Conservation (phyloP, 2,329 filamentous ascomycete genomes). For the Alternaria conjuncta region DNA sequence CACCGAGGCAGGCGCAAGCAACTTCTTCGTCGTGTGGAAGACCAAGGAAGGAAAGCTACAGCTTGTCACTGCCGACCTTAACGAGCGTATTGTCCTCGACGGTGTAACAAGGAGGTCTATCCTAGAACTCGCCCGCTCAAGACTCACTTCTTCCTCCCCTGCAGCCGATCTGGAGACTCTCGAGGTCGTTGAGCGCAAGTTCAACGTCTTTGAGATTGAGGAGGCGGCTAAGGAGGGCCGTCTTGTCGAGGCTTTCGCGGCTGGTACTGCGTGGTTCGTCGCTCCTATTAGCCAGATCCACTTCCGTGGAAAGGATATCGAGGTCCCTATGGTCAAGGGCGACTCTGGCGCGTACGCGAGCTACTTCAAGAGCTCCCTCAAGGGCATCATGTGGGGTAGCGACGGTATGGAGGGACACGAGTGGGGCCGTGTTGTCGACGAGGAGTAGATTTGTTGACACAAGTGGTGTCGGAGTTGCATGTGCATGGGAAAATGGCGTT, state of each 20-base stretch:
- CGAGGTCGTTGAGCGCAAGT: slow-evolving; percentile 81
- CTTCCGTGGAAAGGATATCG: slow-evolving; percentile 53
- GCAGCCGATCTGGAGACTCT: slow-evolving; percentile 50
- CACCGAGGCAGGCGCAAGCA: slow-evolving; percentile 89
- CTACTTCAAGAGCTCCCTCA: slow-evolving; percentile 55
- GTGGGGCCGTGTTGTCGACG: slow-evolving; percentile 56
- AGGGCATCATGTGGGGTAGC: slow-evolving; percentile 58
- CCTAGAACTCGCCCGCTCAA: slow-evolving; percentile 72
- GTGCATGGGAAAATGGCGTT: neutral
- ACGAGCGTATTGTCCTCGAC: slow-evolving; percentile 83
- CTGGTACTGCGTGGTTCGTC: slow-evolving; percentile 75
- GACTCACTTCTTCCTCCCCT: slow-evolving; percentile 55
- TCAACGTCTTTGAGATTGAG: slow-evolving; percentile 79
- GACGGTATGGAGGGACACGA: slow-evolving; percentile 52
- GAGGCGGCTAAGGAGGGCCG: slow-evolving; percentile 77
- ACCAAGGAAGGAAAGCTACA: slow-evolving; percentile 68
- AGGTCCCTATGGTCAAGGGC: slow-evolving; percentile 51
- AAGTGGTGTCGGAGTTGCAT: neutral
- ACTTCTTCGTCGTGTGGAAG: slow-evolving; percentile 88
- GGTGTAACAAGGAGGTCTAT: slow-evolving; percentile 86
- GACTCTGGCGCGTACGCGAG: slow-evolving; percentile 52
- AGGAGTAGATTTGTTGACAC: slow-evolving; percentile 28
- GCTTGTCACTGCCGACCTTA: slow-evolving; percentile 83
- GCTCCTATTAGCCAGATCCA: slow-evolving; percentile 55
- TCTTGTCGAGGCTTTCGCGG: slow-evolving; percentile 82